Percentiles rank a stretch among this genome's conserved stretches.
phyloP scores from a whole-genome alignment of 1,284 basidiomycete genomes.

The Ceratobasidium sp. region DNA sequence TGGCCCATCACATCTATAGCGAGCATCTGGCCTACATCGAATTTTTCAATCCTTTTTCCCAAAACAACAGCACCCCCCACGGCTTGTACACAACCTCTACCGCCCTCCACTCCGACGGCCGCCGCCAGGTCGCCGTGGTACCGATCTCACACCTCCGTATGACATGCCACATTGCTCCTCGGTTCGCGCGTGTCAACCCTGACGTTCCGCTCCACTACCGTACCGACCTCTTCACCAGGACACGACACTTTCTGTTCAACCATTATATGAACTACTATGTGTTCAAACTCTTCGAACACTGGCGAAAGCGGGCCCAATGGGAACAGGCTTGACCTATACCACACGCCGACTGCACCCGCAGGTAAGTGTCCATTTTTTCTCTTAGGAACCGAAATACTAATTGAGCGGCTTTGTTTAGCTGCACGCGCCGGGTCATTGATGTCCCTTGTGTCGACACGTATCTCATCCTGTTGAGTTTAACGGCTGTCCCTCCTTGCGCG shows the following conservation, averaged over 20 bases:
- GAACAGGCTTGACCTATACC: neutral
- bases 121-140: constrained; percentile 1
- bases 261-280: neutral
- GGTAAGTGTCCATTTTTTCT: no score
- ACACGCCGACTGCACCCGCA: no score
- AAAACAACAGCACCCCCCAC: neutral
- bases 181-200: neutral
- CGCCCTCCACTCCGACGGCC: neutral
- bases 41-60: constrained; percentile 15
- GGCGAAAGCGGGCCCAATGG: neutral
- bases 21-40: constrained; percentile 19
- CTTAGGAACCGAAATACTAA: no score
- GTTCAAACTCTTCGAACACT: constrained; percentile 2
- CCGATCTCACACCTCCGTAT: constrained; percentile 4
- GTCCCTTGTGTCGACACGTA: no score
- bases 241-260: constrained; percentile 15
- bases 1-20: neutral
- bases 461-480: no score
- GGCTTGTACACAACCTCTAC: constrained; percentile 13
- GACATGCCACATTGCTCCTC: constrained; percentile 21
- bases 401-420: no score
- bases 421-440: no score
- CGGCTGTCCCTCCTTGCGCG: no score
- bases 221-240: neutral
- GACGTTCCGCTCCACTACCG: neutral